Base-by-base conservation (phyloP, 1,139 yeast species). In the Protomyces lactucae-debilis region DNA sequence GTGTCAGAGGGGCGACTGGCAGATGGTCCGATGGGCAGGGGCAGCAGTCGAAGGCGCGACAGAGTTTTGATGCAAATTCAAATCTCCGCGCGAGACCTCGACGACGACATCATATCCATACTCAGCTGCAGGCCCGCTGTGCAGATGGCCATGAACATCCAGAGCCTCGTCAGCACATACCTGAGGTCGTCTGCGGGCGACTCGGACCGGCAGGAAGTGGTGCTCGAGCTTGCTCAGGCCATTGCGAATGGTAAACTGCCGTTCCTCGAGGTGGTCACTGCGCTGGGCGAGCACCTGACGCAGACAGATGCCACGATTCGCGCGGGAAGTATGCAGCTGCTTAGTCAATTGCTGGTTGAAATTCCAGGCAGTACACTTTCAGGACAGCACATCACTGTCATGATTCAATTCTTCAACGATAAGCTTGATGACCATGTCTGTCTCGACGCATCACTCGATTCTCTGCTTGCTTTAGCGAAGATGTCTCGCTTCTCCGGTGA, bases 241-340 rank as follows among this genome's bases (percentile, higher is more conserved):
- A 39, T 54, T 3, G 35, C 23, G 25, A 18, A 16, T 14, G 51
- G 36, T 64, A 68, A 76, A 16, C 68, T 79, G 9, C 78, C 82
- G 40, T 76, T 87, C 25, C 74, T 87, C 16, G 81, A 80, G 40
- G 76, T 87, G 56, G 82, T 87, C 36, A 78, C 82, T 64, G 72
- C 77, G 2, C 74, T 87, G 54, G 89, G 88, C 3, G 81, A 79
- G 23, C 81, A 83, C 65, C 77, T 92, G 60, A 87, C 93, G 0
- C 85, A 91, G 10, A 90, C 86, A 4, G 85, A 85, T 64, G 85
- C 82, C 54, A 70, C 76, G 1, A 75, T 83, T 18, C 75, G 95
- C 66, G 71, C 78, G 1, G 75, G 71, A 59, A 70, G 73, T 64
- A 68, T 65, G 40, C 56, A 23, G 4, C 40, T 51, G 21, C 52